Evolutionary conservation across 352 stramenopile species (phyloP), one percentile per base, ranked within the genome.

Genomic region (Phytopythium mirpurense): DNA sequence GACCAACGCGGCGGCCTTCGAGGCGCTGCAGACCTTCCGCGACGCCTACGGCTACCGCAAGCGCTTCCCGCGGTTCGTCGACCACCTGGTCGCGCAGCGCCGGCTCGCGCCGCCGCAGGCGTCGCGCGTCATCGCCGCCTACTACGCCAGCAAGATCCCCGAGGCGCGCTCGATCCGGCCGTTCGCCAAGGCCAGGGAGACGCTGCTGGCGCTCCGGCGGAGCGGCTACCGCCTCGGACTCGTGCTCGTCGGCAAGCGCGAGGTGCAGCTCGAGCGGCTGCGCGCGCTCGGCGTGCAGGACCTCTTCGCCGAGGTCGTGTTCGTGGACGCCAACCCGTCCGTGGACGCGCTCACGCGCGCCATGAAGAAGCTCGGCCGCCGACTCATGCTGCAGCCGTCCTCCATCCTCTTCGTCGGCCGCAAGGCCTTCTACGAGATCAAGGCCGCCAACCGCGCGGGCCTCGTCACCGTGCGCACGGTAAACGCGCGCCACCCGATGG

Each of bases 341-440:
- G 63, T 86, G 40, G 57, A 59, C 15, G 72, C 86, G 51, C 62
- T 94, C n/a, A 74, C 68, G 10, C 79, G 70, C 24, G 76, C 77
- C 1, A 90, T 94, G 83, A 87, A 88, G 52, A 72, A 88, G 38
- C 76, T 92, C 8, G 53, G 67, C 0, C 67, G 74, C 1, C 62
- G 77, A 18, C 46, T 94, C 16, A 74, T 88, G 46, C 57, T 92
- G 21, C 69, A 81, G 51, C 57, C 79, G 38, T 94, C 83, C 16
- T 78, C 75, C n/a, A 70, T 94, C 29, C 70, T 89, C 24, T 91
- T 94, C 31, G 79, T 94, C 32, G 83, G 83, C 2, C 76, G 82
- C 45, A 91, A 91, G 54, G 78, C 85, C 12, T 94, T 94, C 53
- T 91, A 89, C 49, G 83, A 94, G 59, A 89, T 94, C 63, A 94